Base-by-base conservation (phyloP, 2,329 filamentous ascomycete species). In the Pseudogymnoascus sp. region DNA sequence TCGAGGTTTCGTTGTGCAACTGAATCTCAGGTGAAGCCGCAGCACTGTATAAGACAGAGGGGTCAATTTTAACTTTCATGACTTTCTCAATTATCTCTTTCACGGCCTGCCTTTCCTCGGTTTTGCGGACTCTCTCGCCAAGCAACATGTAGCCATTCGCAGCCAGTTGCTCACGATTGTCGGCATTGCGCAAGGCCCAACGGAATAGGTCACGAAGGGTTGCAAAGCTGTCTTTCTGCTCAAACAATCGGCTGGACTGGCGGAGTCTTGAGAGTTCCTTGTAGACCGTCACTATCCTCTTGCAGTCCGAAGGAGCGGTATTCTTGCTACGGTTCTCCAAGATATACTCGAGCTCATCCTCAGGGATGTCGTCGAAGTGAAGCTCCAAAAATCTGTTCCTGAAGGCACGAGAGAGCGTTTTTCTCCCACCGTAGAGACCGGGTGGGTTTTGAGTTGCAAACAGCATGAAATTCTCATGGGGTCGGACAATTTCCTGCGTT, bases 391-490 rank as follows among this genome's bases (percentile, higher is more conserved):
- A 99, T 68, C 94, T 84, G 71, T 99, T 99, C 59, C 95, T 85
- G 74, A 99, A 99, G 1, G 94, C 94, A 39, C 95, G 83, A 1
- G 94, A 97, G 6, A 99, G 78, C 0, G 90, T 85, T 70, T 99
- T 99, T 67, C 94, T 83, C 13, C 94, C 94, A 61, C 95, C 95
- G 67, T 99, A 99, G 0, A 99, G 76, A 34, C 94, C 94, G 19
- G 95, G 88, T 0, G 94, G 94, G 66, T 99, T 99, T 70, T 99
- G 94, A 0, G 94, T 99, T 1, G 94, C 94, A 69, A 99, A 99
- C 0, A 99, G 82, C 83, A 97, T 96, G 72, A 99, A 99, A 67
- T 95, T 92, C 28, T 90, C 85, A 65, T 99, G 92, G 0, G 94
- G 95, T 30, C 86, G 86, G 38, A 99, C 88, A 34, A 95, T 79